Evolutionary conservation across 495 filamentous ascomycete genomes (phyloP), one percentile per base, ranked within the genome.

Genomic region (Thermochaetoides thermophila): DNA sequence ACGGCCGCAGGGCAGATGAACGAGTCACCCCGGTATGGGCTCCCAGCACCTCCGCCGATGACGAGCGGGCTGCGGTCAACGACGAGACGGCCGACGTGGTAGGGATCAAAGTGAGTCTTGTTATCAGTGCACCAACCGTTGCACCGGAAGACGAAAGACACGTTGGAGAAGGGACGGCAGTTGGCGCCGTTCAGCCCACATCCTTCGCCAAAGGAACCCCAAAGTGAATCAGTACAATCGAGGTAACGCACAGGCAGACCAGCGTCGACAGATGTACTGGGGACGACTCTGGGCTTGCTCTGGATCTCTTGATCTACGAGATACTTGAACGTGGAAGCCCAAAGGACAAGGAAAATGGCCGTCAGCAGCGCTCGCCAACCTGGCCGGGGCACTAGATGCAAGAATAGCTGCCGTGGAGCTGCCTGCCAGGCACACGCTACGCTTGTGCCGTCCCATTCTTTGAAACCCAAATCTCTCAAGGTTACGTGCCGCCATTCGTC

Each of bases 141-240:
- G 45, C 84, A 92, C 28, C 79, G 67, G 46, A 92, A 89, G n/a
- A 79, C 63, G 36, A 81, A 64, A 2, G 63, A 66, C 29, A 62
- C 63, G 41, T 73, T 71, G 17, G 64, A 61, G 42, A 89, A 92
- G 0, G 84, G 84, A 13, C 74, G 68, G 56, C 84, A 92, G 40
- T 71, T 57, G 29, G 74, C 71, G 12, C 83, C 84, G 44, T 89
- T 71, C 4, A 87, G 42, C 9, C 84, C 83, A 46, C 84, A 92
- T 34, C 63, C 59, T 38, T 82, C 82, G 25, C 72, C 73, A n/a
- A n/a, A n/a, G 28, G 63, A 60, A 17, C 57, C 53, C 81, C 81
- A 84, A 18, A 53, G 57, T 8, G 55, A 50, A 37, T 69, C 65
- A 16, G 63, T 56, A 44, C 82, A 89, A 13, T 74, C 68, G 10